A percentile compares a stretch with the other conserved stretches of the same genome.
Evolutionary conservation across 2,329 filamentous ascomycete genomes (phyloP).

Genomic region (Rhexocercosporidium sp.): DNA sequence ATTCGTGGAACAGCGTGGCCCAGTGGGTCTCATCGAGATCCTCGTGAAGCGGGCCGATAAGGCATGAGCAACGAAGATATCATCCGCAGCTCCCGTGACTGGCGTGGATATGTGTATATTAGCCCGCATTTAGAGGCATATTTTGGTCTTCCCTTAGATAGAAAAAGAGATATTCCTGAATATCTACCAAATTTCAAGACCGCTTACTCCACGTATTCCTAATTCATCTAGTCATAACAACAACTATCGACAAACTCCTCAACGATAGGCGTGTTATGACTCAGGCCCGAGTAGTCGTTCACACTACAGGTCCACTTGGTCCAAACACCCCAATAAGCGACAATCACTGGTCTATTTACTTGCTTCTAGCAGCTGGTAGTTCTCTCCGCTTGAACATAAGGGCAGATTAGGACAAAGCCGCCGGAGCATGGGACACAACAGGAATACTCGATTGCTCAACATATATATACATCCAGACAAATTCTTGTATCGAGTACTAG

Average conservation of each 20-base stretch:
- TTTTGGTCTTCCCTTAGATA: too few species aligned
- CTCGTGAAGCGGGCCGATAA: too few species aligned
- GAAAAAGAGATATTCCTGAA: too few species aligned
- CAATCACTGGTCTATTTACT: slow-evolving; percentile 24
- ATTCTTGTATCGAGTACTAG: slow-evolving; percentile 20
- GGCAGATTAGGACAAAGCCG: background rate
- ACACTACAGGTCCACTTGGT: slow-evolving; percentile 18
- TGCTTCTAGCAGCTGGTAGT: slow-evolving; percentile 11
- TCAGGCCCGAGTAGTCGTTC: slow-evolving; percentile 18
- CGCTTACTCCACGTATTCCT: too few species aligned
- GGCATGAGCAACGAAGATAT: too few species aligned
- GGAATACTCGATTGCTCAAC: background rate
- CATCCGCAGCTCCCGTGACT: too few species aligned
- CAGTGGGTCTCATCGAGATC: too few species aligned
- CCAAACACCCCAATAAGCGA: slow-evolving; percentile 20
- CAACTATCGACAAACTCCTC: background rate
- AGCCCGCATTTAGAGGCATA: too few species aligned
- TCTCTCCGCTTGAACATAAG: background rate
- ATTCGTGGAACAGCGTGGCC: too few species aligned
- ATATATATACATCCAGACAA: slow-evolving; percentile 5
- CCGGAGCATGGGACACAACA: background rate
- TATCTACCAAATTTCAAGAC: too few species aligned
- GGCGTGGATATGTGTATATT: too few species aligned
- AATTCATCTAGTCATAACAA: background rate
- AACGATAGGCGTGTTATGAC: background rate